Conservation (phyloP, 768 basidiomycete genomes). For the Phylloporus sp. region DNA sequence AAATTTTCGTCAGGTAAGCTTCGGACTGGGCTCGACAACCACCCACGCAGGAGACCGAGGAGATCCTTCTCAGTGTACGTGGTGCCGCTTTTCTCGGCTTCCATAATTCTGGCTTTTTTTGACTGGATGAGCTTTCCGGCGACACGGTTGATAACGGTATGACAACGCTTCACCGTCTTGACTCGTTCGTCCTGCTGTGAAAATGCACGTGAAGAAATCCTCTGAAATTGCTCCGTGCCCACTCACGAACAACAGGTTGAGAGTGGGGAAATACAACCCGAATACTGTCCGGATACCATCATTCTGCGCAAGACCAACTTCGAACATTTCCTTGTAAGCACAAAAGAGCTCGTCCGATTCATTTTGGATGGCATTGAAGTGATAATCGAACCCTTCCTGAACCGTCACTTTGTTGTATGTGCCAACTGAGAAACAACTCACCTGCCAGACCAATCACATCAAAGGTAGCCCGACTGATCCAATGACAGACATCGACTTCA, state of each 20-base stretch:
- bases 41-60: constrained; percentile 69
- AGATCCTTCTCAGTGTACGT: constrained; percentile 66
- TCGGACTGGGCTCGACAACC: neutral
- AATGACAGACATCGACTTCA: constrained; percentile 70
- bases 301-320: constrained; percentile 57
- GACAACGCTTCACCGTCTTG: constrained; percentile 50
- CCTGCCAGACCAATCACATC: constrained; percentile 91
- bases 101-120: constrained; percentile 68
- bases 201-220: constrained; percentile 1
- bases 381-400: constrained; percentile 73
- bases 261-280: constrained; percentile 53
- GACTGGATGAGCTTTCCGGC: constrained; percentile 74
- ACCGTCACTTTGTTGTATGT: neutral
- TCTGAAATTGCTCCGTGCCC: neutral
- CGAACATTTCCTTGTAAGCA: constrained; percentile 86
- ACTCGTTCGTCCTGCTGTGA: constrained; percentile 50
- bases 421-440: constrained; percentile 26
- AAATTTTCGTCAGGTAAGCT: constrained; percentile 5
- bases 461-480: constrained; percentile 80
- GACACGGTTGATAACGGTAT: constrained; percentile 57
- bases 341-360: constrained; percentile 72
- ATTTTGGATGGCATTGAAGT: constrained; percentile 78
- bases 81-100: constrained; percentile 49
- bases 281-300: constrained; percentile 41
- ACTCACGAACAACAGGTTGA: constrained; percentile 55